Evolutionary conservation across 495 filamentous ascomycete species (phyloP).

Genomic region (Friedmanniomyces simplex): DNA sequence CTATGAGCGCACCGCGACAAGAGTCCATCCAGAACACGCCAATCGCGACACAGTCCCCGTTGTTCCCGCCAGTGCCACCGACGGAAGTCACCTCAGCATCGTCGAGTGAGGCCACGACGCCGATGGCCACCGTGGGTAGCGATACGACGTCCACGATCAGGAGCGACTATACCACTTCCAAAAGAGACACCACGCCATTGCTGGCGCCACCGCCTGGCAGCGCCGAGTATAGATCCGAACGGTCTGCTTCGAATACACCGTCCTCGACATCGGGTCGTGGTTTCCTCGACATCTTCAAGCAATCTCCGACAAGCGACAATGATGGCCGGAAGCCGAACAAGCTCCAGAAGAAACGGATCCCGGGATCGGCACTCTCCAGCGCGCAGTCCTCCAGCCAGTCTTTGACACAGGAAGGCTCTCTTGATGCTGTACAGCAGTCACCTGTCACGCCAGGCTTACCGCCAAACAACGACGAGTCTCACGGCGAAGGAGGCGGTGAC

Average conservation of each 20-base stretch:
- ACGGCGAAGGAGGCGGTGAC: neutral
- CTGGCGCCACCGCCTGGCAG: constrained; percentile 10
- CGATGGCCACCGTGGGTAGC: constrained; percentile 13
- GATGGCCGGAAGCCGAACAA: constrained; percentile 72
- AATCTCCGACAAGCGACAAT: constrained; percentile 46
- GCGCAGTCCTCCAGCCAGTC: constrained; percentile 79
- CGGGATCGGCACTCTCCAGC: constrained; percentile 63
- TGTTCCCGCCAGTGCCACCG: constrained; percentile 4
- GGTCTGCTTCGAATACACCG: constrained; percentile 15
- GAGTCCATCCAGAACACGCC: constrained; percentile 19
- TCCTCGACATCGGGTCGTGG: constrained; percentile 9
- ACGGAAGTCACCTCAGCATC: constrained; percentile 19
- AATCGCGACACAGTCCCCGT: neutral
- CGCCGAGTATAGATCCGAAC: constrained; percentile 9
- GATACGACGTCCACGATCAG: constrained; percentile 10
- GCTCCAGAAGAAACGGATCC: constrained; percentile 69
- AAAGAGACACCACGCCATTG: constrained; percentile 18
- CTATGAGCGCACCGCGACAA: neutral
- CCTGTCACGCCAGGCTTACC: constrained; percentile 7
- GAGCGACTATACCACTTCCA: constrained; percentile 16
- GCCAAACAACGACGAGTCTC: neutral
- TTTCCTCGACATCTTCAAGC: constrained; percentile 24
- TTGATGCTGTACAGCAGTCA: neutral
- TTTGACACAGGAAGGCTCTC: constrained; percentile 34
- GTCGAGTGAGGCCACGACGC: constrained; percentile 23